Base-by-base conservation (phyloP, 306 rosid species). In the Astragalus membranaceus region DNA sequence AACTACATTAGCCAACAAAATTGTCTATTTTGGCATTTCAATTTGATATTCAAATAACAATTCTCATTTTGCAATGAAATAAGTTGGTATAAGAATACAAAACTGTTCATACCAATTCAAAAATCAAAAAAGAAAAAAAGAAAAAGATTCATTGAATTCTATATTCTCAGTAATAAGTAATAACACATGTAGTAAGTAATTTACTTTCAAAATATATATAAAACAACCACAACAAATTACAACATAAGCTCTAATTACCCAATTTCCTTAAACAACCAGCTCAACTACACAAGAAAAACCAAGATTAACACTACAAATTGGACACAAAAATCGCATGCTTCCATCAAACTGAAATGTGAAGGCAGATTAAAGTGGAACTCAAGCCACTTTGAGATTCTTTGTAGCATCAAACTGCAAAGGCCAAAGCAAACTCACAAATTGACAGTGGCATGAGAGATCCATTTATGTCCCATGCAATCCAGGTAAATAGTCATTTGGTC, bases 401-500 rank as follows among this genome's bases (percentile, higher is more conserved):
- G 51, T 56, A 75, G 70, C 83, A 69, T 73, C 61, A 77, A 73
- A 74, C 77, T 75, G 52, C 46, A 62, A 80, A 74, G 70, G 58
- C 74, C 79, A 77, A 79, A 61, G 80, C 69, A 61, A 76, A 67
- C 75, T 80, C 46, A 59, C 77, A 59, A 64, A 46, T 69, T 54
- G 67, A 72, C 67, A 17, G 58, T 29, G 47, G 72, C 66, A 60
- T 67, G 83, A 70, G 54, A 49, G 74, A 78, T 75, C 81, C 81
- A 60, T 70, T 77, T 58, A 63, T 39, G 78, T 82, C 47, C 76
- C 83, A 67, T 66, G 84, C 88, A 85, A 87, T 87, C 78, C 55
- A 60, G 3, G 30, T 26, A 26, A 26, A 26, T 26, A 26, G 30
- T 26, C 30, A 26, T 26, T 26, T 26, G 2, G 26, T 23, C 26